Evolutionary conservation across 2,329 filamentous ascomycete genomes (phyloP).

Genomic region (Proliferodiscus dingleyae): DNA sequence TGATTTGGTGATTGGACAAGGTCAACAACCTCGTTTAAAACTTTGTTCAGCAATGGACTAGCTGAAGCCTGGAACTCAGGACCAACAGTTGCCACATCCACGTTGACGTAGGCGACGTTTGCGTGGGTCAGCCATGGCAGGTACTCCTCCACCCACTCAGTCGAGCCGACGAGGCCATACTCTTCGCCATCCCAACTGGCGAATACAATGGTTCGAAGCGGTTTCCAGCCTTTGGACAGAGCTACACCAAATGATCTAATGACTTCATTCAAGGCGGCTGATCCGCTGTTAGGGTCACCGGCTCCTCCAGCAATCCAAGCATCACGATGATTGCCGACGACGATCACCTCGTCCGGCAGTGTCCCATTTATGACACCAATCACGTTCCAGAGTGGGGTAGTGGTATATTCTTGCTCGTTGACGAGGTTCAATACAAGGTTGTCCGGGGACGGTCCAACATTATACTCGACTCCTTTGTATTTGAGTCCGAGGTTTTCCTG

Average conservation of each 20-base stretch:
- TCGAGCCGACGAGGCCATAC: conserved; percentile 74
- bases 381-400: conserved; percentile 82
- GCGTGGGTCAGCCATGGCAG: conserved; percentile 68
- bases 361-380: conserved; percentile 90
- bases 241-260: conserved; percentile 70
- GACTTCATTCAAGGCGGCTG: conserved; percentile 73
- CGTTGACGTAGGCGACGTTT: conserved; percentile 71
- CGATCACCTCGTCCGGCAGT: conserved; percentile 78
- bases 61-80: conserved; percentile 49
- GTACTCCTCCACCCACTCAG: conserved; percentile 84
- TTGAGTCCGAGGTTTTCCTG: conserved; percentile 57
- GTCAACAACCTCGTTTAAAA: conserved; percentile 51
- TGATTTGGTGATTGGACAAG: conserved; percentile 41
- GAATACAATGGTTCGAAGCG: conserved; percentile 85
- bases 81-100: conserved; percentile 67
- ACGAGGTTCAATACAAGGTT: conserved; percentile 64
- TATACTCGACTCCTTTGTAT: conserved; percentile 64
- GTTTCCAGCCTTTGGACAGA: conserved; percentile 71
- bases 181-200: conserved; percentile 72
- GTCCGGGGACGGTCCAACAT: conserved; percentile 64
- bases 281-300: conserved; percentile 78
- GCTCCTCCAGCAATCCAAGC: conserved; percentile 86
- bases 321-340: conserved; percentile 90
- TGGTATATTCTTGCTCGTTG: conserved; percentile 79
- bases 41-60: conserved; percentile 59